phyloP scores from a whole-genome alignment of 352 stramenopile genomes.

The Globisporangium irregulare region DNA sequence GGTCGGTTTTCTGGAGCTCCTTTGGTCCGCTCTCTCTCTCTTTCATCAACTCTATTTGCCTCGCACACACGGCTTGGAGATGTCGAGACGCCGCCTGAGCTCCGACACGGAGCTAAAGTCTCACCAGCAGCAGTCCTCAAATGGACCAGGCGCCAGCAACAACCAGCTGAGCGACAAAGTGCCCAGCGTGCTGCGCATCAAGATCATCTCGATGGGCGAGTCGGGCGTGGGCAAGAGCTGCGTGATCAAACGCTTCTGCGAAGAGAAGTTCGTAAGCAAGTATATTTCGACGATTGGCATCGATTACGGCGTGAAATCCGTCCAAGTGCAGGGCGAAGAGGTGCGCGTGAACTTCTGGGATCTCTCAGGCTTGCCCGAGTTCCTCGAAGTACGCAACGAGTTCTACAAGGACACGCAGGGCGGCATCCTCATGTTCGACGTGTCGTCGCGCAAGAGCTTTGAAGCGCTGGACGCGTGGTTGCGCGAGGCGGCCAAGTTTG shows the following conservation, averaged over 20 bases:
- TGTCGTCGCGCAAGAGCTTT: slow-evolving; percentile 25
- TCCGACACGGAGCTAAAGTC: not conserved
- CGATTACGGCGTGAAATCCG: slow-evolving; percentile 93
- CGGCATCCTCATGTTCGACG: slow-evolving; percentile 75
- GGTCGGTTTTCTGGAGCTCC: not conserved
- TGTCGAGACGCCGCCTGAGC: slow-evolving; percentile 15
- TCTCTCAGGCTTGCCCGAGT: slow-evolving; percentile 89
- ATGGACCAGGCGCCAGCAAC: slow-evolving; percentile 10
- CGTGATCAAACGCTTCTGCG: slow-evolving; percentile 95
- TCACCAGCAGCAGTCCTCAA: not conserved
- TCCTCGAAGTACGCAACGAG: slow-evolving; percentile 95
- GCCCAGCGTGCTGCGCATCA: slow-evolving; percentile 76
- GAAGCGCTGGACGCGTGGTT: no score
- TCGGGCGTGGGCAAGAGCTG: slow-evolving; percentile 91
- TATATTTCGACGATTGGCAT: slow-evolving; percentile 96
- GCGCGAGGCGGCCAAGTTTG: no score
- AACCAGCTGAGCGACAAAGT: slow-evolving; percentile 28
- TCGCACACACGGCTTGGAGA: not conserved
- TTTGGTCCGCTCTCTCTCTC: no score
- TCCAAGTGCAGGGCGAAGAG: slow-evolving; percentile 65
- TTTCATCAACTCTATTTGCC: not conserved
- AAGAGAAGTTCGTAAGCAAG: slow-evolving; percentile 93
- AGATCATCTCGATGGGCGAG: slow-evolving; percentile 93
- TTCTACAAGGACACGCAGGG: slow-evolving; percentile 95
- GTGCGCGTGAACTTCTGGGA: slow-evolving; percentile 96